Base-by-base conservation (phyloP, 2,329 filamentous ascomycete species). In the Elsinoe australis region DNA sequence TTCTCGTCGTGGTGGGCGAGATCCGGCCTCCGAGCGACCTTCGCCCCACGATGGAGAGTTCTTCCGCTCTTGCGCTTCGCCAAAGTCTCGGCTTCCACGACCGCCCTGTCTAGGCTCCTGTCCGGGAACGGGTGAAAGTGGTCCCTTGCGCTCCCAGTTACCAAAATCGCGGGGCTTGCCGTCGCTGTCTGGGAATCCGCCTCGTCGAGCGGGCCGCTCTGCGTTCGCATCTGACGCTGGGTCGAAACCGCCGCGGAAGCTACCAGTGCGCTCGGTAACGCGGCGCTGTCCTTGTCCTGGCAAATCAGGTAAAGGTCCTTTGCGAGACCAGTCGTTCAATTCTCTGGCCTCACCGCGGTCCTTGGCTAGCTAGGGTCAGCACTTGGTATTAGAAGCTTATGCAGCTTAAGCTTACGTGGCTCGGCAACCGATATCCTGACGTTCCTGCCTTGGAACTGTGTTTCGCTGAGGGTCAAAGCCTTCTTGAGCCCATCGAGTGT, bases 371-470 rank as follows among this genome's bases (percentile, higher is more conserved):
- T 50, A 17, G 35, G 38, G 44, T 32, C 15, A 36, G 45, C n/a
- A n/a, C n/a, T 28, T 10, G 19, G 15, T 24, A 17, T 7, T 12
- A 28, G 5, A 9, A 38, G 17, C n/a, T n/a, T n/a, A 35, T 44
- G 53, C 19, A 79, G 19, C 10, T 8, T 18, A 18, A 6, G 17
- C 88, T 70, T 83, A 98, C 92, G 90, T 67, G 92, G 92, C 72
- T 98, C 94, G 45, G 92, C 94, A 63, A 98, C 83, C 73, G 89
- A 95, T 64, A 96, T 83, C 65, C 87, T 82, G 65, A 98, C 88
- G 63, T 82, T 85, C 58, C 92, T 83, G 58, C 88, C 88, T 66
- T 94, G 84, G 67, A 96, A 89, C 51, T 79, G 81, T 52, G 80
- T 75, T 59, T 87, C 86, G 61, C 89, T 89, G 54, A 92, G 77